Evolutionary conservation across 805 yeast genomes (phyloP).

Genomic region (Ogataea neopini): DNA sequence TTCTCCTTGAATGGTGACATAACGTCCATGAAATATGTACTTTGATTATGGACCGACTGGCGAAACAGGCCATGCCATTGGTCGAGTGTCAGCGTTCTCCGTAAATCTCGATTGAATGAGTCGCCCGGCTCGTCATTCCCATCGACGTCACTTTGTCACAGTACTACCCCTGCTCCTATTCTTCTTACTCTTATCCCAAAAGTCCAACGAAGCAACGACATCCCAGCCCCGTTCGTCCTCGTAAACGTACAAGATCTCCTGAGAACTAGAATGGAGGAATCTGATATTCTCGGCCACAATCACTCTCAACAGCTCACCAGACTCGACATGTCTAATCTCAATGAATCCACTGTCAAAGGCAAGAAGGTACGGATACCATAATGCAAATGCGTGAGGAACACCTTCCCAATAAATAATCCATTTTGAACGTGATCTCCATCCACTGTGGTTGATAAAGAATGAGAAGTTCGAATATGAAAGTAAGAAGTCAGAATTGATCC

Average conservation of each 20-base stretch:
- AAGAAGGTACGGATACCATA: conserved; percentile 89
- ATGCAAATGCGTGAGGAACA: conserved; percentile 84
- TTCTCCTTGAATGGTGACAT: too few relatives aligned
- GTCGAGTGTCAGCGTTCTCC: too few relatives aligned
- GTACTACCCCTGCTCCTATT: conserved; percentile 26
- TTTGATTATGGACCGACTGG: too few relatives aligned
- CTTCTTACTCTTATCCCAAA: conserved; percentile 59
- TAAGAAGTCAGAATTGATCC: conserved; percentile 85
- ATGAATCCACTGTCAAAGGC: conserved; percentile 90
- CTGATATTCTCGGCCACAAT: conserved; percentile 91
- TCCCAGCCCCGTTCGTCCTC: conserved; percentile 90
- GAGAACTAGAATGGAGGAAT: conserved; percentile 84
- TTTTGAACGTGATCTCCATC: conserved; percentile 93
- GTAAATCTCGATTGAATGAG: too few relatives aligned
- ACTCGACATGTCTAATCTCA: conserved; percentile 89
- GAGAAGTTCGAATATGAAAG: conserved; percentile 91
- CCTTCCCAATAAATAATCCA: conserved; percentile 99
- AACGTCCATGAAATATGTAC: too few relatives aligned
- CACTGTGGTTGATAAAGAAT: conserved; percentile 89
- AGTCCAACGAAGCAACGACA: conserved; percentile 88
- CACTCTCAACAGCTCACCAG: conserved; percentile 83
- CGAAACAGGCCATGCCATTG: too few relatives aligned
- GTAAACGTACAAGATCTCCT: conserved; percentile 89
- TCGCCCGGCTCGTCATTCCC: too few relatives aligned
- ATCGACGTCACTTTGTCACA: neutral